These are phyloP conservation scores for Luffa aegyptiaca DNA, from an alignment of 306 rosid species.

Conservation along the genomic window DNA sequence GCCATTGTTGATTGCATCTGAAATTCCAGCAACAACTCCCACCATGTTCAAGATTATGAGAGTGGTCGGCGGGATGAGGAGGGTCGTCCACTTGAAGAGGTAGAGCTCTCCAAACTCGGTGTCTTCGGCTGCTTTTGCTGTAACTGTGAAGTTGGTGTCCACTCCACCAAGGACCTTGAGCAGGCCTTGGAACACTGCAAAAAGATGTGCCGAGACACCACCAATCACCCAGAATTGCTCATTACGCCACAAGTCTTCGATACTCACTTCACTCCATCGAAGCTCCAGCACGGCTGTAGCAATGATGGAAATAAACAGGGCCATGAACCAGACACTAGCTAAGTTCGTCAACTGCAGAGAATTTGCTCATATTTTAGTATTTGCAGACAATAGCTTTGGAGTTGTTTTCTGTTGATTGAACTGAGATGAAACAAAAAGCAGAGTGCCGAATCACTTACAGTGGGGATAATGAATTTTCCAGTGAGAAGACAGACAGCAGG, in stretches of 20 bases:
- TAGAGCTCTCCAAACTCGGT: slow-evolving; percentile 53
- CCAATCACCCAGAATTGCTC: slow-evolving; percentile 98
- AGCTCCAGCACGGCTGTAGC: slow-evolving; percentile 68
- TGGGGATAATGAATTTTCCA: slow-evolving; percentile 89
- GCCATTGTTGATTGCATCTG: slow-evolving; percentile 85
- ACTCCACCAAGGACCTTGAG: slow-evolving; percentile 74
- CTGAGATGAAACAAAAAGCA: neutral
- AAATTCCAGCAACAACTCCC: slow-evolving; percentile 91
- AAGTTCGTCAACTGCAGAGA: slow-evolving; percentile 59
- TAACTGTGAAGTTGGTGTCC: slow-evolving; percentile 44
- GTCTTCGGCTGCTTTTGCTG: slow-evolving; percentile 50
- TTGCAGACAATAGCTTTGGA: neutral
- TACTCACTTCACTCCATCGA: slow-evolving; percentile 83
- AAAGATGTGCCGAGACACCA: slow-evolving; percentile 89
- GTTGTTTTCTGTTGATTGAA: neutral
- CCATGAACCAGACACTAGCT: slow-evolving; percentile 77
- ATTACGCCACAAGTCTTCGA: slow-evolving; percentile 85
- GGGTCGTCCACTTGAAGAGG: slow-evolving; percentile 83
- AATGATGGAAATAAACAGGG: slow-evolving; percentile 70
- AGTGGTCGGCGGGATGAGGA: slow-evolving; percentile 87
- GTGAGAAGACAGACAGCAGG: slow-evolving; percentile 92
- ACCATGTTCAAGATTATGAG: slow-evolving; percentile 79
- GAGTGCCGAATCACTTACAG: slow-evolving; percentile 40
- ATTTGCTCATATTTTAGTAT: neutral
- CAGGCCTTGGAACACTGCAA: slow-evolving; percentile 86